Base-by-base conservation (phyloP, 345 rosid genomes). In the Populus euphratica region DNA sequence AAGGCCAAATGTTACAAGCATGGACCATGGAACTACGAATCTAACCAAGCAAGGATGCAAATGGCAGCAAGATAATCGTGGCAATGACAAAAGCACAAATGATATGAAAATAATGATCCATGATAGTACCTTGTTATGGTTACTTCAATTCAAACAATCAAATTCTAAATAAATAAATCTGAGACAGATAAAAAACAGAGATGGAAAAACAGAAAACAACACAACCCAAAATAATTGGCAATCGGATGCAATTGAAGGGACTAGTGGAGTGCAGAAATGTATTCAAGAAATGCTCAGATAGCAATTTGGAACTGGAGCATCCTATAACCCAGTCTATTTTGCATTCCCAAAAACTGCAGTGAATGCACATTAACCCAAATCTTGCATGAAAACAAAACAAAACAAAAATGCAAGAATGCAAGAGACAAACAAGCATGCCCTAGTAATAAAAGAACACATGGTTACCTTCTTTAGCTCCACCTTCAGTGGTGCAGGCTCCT, bases 401-500 rank as follows among this genome's bases (percentile, higher is more conserved):
- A 1, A 56, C 0, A 33, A 33, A 33, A 33, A 33, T 33, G 35
- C 21, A 56, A 54, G 8, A 17, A 25, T 56, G 31, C 71, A 17
- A 39, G n/a, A 69, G 44, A 9, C 31, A 14, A 65, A 52, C 44
- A 71, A 64, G 56, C 56, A 50, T 10, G 36, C 17, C 52, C n/a
- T 47, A 71, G 31, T 23, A 52, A 85, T 43, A 72, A 68, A 21
- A 81, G 63, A 64, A 52, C 44, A 77, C 70, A 43, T 67, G 69
- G 67, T 77, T 84, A 88, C 99, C 98, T 96, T 96, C 86, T 94
- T 94, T 75, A 96, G 85, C 88, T 94, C 98, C 49, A 82, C 74
- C 87, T 90, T 94, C 47, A 94, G 88, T 29, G 98, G 96, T 66
- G 90, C 78, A 84, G 99, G 99, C 81, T 92, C 99, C 86, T 90